Evolutionary conservation across 257 asterid genomes (phyloP).

Genomic region (Paulownia fortunei): DNA sequence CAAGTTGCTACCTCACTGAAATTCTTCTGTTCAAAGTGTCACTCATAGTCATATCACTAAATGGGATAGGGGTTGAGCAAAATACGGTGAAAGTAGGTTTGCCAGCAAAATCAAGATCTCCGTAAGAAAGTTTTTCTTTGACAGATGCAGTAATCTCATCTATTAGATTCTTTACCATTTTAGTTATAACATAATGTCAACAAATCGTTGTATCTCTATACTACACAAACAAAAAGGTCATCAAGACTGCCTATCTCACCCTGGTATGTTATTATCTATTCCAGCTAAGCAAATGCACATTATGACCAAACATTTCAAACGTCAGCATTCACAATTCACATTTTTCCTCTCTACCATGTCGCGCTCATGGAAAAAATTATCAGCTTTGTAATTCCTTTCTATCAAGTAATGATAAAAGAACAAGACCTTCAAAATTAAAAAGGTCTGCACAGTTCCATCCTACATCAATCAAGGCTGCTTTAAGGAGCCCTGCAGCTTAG

Average conservation of each 20-base stretch:
- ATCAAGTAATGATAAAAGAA: not conserved
- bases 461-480: not conserved
- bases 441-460: not conserved
- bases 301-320: not conserved
- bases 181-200: not conserved
- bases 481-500: not conserved
- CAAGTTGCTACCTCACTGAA: not conserved
- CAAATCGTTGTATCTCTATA: not conserved
- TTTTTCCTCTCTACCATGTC: not conserved
- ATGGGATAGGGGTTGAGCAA: not conserved
- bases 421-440: not conserved
- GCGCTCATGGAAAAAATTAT: not conserved
- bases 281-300: conserved; percentile 9
- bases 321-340: not conserved
- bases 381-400: not conserved
- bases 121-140: not conserved
- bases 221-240: not conserved
- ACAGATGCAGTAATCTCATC: not conserved
- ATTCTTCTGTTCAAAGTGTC: not conserved
- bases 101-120: not conserved
- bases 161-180: not conserved
- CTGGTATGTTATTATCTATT: not conserved
- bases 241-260: not conserved
- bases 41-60: not conserved
- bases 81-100: not conserved